Conservation (phyloP, 495 filamentous ascomycete species). For the Aspergillus diversus region DNA sequence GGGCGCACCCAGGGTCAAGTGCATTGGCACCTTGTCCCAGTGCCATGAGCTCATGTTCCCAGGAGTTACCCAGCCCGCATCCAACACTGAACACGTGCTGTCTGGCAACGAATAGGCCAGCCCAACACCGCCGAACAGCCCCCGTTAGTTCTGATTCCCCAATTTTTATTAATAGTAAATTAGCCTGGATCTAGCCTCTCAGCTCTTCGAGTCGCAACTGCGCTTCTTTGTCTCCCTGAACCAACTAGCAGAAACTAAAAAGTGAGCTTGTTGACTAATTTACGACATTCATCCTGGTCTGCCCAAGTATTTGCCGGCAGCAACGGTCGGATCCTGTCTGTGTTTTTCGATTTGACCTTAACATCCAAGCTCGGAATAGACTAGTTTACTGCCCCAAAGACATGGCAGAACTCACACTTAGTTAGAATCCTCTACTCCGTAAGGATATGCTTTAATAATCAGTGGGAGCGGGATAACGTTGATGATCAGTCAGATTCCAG, state of each 20-base stretch:
- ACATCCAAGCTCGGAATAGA: neutral
- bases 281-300: neutral
- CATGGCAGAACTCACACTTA: neutral
- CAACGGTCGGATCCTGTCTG: neutral
- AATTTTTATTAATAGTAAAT: neutral
- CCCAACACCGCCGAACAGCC: neutral
- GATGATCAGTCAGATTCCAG: slow-evolving; percentile 16
- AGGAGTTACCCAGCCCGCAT: slow-evolving; percentile 9
- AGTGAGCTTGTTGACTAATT: neutral
- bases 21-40: neutral
- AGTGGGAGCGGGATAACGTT: slow-evolving; percentile 6
- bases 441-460: slow-evolving; percentile 17
- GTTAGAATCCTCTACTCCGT: neutral
- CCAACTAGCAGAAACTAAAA: neutral
- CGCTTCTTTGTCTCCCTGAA: slow-evolving; percentile 1
- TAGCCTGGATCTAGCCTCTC: neutral
- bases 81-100: slow-evolving; percentile 15
- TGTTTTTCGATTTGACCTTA: neutral
- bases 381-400: slow-evolving; percentile 3
- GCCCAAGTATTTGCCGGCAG: neutral
- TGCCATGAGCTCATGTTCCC: neutral
- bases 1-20: neutral
- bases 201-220: neutral
- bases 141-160: no score
- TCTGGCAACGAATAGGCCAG: neutral